Percentiles rank a stretch among this genome's conserved stretches.
Conservation (phyloP, 176 grass and related monocot species). For the Hsuehochloa calcarea region DNA sequence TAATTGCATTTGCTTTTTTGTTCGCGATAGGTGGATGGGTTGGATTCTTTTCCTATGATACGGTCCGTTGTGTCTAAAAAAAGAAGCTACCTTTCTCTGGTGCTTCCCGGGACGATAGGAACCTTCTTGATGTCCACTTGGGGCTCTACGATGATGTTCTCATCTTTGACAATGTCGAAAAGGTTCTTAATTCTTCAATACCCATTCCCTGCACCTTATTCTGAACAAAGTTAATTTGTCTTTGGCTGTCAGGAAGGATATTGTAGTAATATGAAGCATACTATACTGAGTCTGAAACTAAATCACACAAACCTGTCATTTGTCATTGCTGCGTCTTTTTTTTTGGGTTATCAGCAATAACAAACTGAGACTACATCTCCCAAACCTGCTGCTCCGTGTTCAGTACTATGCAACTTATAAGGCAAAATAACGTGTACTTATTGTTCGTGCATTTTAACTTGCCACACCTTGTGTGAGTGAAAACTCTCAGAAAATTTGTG, state of each 20-base stretch:
- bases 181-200: too few relatives aligned
- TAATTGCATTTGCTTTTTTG: background rate
- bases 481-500: background rate
- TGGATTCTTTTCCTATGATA: conserved; percentile 84
- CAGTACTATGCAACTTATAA: background rate
- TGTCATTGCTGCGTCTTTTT: background rate
- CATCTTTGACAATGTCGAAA: too few relatives aligned
- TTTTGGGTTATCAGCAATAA: background rate
- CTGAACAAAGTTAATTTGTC: too few relatives aligned
- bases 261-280: background rate
- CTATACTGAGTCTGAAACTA: background rate
- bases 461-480: background rate
- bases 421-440: background rate
- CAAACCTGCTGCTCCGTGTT: background rate
- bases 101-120: conserved; percentile 63
- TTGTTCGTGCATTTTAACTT: background rate
- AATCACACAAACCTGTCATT: background rate
- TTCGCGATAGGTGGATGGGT: conserved; percentile 70
- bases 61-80: conserved; percentile 68
- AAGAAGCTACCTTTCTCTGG: conserved; percentile 75
- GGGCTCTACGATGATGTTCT: too few relatives aligned
- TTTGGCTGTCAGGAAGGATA: too few relatives aligned
- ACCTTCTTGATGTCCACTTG: conserved; percentile 79
- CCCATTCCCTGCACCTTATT: too few relatives aligned
- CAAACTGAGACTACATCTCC: background rate